A percentile compares a stretch with the other conserved stretches of the same genome.
Evolutionary conservation across 1,284 basidiomycete species (phyloP).

Genomic region (Tilletia walkeri): DNA sequence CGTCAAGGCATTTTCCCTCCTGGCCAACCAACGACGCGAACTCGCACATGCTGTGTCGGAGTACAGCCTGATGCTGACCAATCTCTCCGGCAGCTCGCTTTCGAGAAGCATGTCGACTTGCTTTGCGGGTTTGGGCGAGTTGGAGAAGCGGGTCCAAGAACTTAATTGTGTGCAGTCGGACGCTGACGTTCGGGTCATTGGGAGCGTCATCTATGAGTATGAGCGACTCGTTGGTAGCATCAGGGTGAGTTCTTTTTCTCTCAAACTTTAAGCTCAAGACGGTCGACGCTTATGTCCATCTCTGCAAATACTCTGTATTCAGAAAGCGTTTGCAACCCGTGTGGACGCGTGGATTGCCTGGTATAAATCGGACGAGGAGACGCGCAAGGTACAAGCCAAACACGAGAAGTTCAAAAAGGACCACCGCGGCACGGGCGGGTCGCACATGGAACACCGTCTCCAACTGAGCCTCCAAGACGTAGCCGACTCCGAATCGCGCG

Average conservation of each 20-base stretch:
- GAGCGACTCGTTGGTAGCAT: conserved; percentile 85
- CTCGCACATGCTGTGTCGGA: conserved; percentile 45
- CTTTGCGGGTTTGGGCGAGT: conserved; percentile 53
- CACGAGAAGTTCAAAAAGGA: conserved; percentile 78
- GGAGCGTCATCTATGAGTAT: conserved; percentile 85
- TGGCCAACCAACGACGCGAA: conserved; percentile 73
- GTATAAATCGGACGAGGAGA: conserved; percentile 75
- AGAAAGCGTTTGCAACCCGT: conserved; percentile 82
- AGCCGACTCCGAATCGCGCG: conserved; percentile 36
- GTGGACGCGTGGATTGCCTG: conserved; percentile 77
- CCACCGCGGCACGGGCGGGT: conserved; percentile 63
- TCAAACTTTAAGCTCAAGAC: too few species aligned
- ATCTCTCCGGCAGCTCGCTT: conserved; percentile 53
- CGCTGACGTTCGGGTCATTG: conserved; percentile 47
- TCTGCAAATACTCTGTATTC: conserved; percentile 7
- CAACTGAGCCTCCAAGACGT: conserved; percentile 27
- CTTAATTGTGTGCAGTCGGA: conserved; percentile 46
- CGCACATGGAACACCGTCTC: conserved; percentile 11
- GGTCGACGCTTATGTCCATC: not conserved
- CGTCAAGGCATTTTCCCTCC: conserved; percentile 77
- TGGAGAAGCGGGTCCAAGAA: conserved; percentile 46
- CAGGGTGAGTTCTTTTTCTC: conserved; percentile 63
- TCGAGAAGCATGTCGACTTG: conserved; percentile 54
- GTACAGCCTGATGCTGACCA: conserved; percentile 48
- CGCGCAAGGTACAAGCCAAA: conserved; percentile 68